These are phyloP conservation scores for Penicillium sp. DNA, from an alignment of 2,329 filamentous ascomycete species.

Conservation along the genomic window DNA sequence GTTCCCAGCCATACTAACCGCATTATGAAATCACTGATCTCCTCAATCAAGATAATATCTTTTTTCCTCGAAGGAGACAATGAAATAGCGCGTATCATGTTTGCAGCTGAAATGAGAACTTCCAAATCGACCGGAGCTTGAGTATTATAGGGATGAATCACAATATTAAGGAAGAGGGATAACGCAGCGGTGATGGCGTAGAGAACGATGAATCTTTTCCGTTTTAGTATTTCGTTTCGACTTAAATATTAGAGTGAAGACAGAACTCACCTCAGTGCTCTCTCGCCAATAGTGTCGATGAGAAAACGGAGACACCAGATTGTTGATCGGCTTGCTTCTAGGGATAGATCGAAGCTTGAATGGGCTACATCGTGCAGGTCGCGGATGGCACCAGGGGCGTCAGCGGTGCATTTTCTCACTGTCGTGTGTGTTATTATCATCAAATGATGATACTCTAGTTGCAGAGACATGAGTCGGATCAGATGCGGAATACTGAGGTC, in stretches of 20 bases:
- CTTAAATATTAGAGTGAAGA: not conserved
- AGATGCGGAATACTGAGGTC: conserved; percentile 3
- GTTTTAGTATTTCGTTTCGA: not conserved
- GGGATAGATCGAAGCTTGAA: conserved; percentile 19
- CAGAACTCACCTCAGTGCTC: conserved; percentile 11
- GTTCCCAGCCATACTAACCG: conserved; percentile 17
- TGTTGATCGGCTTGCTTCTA: conserved; percentile 16
- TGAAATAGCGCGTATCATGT: conserved; percentile 8
- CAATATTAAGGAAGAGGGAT: conserved; percentile 17
- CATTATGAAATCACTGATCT: conserved; percentile 12
- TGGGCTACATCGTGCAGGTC: conserved; percentile 17
- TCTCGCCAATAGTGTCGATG: conserved; percentile 2
- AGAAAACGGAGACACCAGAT: conserved; percentile 11
- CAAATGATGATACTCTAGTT: conserved; percentile 15
- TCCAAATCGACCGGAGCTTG: conserved; percentile 14
- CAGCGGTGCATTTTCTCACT: conserved; percentile 14
- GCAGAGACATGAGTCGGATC: conserved; percentile 9
- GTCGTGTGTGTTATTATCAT: conserved; percentile 17
- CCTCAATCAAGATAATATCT: conserved; percentile 6
- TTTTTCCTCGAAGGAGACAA: conserved; percentile 1
- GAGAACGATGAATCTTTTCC: conserved; percentile 8
- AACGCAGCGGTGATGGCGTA: conserved; percentile 12
- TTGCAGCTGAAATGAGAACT: conserved; percentile 14
- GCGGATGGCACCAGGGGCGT: conserved; percentile 1
- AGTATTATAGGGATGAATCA: conserved; percentile 15